Base-by-base conservation (phyloP, 2,329 filamentous ascomycete species). In the Volutella citrinella region DNA sequence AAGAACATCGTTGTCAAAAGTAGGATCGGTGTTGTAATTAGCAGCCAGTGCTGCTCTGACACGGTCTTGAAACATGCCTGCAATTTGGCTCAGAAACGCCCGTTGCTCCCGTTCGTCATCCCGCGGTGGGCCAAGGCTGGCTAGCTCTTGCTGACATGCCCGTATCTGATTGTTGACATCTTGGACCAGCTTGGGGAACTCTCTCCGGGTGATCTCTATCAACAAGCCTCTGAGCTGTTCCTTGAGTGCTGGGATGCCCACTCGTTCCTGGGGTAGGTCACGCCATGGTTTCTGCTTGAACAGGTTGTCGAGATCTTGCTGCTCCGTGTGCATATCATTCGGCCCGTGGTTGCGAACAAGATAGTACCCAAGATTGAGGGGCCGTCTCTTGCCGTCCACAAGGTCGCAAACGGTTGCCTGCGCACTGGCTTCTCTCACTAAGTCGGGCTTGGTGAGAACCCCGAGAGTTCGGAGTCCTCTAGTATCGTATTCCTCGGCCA, bases 371-470 rank as follows among this genome's bases (percentile, higher is more conserved):
- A 71, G 54, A 5, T 50, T 56, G 3, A 69, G 49, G 2, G 57
- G 42, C n/a, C 57, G 55, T 12, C 56, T 51, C 18, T 57, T 62
- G 0, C 62, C 62, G 2, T 34, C 16, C 3, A 68, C 50, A 4
- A 65, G 57, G 7, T 66, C 52, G 10, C 62, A 51, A 10, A 62
- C 55, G 7, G 56, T 55, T 11, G 58, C 44, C 12, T 62, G 48
- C 8, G 50, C 60, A 1, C 51, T 48, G 1, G 40, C 34, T 32
- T 70, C 66, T 3, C n/a, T n/a, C n/a, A 69, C 66, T 0, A 77
- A 57, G 41, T 82, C 77, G 0, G 72, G 68, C 45, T 79, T 80
- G 0, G 75, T 80, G 3, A 79, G 56, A 0, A 69, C 58, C 0
- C 60, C 61, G 20, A 70, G 45, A 0, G 65, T 70, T 3, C 65